Evolutionary conservation across 2,329 filamentous ascomycete genomes (phyloP), one percentile per base, ranked within the genome.

Genomic region (Colletotrichum karsti): DNA sequence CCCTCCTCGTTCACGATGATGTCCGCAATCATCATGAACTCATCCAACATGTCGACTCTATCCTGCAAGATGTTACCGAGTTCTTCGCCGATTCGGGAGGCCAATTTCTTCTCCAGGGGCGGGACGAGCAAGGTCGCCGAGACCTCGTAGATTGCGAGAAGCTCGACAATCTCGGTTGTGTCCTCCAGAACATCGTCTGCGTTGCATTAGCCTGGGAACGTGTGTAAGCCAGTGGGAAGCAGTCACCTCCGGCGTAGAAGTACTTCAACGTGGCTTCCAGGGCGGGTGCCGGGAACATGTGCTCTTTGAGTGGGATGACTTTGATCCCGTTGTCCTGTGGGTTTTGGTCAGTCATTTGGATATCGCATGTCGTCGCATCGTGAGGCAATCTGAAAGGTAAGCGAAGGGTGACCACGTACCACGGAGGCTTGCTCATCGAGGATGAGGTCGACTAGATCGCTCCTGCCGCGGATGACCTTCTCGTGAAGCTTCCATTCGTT

Each of bases 401-500:
- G n/a, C n/a, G n/a, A 26, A 4, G 1, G 6, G 9, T 15, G 4
- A 6, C 3, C 13, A 10, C 30, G 2, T n/a, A 35, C 30, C 30
- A 35, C 7, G 13, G 30, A 26, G 26, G 46, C 46, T 28, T 51
- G 18, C 30, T 41, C 24, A 15, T 50, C 50, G 5, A 66, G 12
- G 13, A 62, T 24, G 4, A 55, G 18, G 7, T 66, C 63, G 2
- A 66, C 24, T 2, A 48, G 15, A 7, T 26, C 18, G 33, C 57
- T 63, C 8, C 35, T 54, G 9, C 57, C 63, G 12, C 39, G 46
- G n/a, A 66, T 48, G 24, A 35, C 15, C 15, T 18, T 50, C n/a
- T 56, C 63, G 13, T 66, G 63, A 6, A 66, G 30, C 18, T 41
- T 22, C 57, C 57, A 66, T 24, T 50, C 30, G 24, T 39, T 48